Conservation (phyloP, 768 basidiomycete species). For the Agrocybe pediades region DNA sequence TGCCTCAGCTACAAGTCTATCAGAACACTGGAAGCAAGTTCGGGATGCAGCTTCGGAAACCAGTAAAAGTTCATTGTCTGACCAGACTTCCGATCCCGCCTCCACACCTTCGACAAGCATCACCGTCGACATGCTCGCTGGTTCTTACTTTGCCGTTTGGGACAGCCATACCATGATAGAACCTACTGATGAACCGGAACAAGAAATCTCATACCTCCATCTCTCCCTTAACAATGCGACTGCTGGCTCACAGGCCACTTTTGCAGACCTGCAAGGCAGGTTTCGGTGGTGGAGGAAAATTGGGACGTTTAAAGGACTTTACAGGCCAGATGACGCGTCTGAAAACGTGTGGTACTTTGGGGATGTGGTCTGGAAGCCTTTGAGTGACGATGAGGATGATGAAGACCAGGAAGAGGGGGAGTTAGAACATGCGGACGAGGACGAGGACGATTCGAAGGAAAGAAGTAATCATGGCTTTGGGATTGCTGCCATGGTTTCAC, state of each 20-base stretch:
- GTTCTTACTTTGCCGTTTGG: not conserved
- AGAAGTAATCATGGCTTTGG: conserved; percentile 2
- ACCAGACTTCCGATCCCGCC: too few species aligned
- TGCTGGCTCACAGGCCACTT: not conserved
- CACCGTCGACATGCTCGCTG: too few species aligned
- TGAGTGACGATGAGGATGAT: not conserved
- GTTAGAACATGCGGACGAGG: too few species aligned
- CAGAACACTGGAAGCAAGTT: not conserved
- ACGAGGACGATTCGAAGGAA: not conserved
- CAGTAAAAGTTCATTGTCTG: too few species aligned
- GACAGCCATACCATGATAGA: not conserved
- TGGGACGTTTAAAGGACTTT: conserved; percentile 4
- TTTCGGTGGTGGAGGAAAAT: conserved; percentile 9
- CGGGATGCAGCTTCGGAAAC: not conserved
- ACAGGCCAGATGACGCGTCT: not conserved
- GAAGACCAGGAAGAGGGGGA: not conserved
- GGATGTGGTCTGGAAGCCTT: not conserved
- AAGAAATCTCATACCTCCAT: not conserved
- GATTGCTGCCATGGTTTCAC: not conserved
- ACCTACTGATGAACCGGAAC: not conserved
- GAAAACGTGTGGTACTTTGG: conserved; percentile 6
- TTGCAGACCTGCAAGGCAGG: not conserved
- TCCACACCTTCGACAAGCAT: too few species aligned
- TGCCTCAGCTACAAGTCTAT: not conserved
- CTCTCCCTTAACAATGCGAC: not conserved